Base-by-base conservation (phyloP, 73 alveolate species). In the Breviolum minutum region DNA sequence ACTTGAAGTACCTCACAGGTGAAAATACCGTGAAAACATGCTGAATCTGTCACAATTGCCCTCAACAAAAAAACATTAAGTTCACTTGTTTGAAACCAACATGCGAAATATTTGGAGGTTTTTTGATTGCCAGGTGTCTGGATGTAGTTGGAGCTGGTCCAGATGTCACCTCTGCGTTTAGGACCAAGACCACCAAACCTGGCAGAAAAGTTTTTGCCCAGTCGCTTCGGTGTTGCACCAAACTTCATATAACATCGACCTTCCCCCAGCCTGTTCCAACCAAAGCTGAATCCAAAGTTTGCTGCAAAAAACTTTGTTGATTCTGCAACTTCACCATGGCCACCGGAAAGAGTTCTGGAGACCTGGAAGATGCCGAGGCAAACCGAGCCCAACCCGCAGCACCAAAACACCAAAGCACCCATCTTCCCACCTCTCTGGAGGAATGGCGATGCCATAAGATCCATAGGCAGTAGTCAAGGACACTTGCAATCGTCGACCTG, bases 121-220 rank as follows among this genome's bases (percentile, higher is more conserved):
- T n/a, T n/a, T n/a, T n/a, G n/a, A n/a, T n/a, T n/a, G 66, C 66
- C 66, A 14, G 48, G 66, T 22, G 30, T 29, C 87, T 79, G 63
- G 87, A 32, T 10, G 87, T 32, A 5, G 87, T 29, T 8, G 87
- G 87, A 5, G 66, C 14, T 79, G 87, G 63, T 29, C 87, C 87
- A 12, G 87, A 79, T 7, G 66, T 11, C 87, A 79, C 63, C 48
- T 29, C 87, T 26, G 20, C 19, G 8, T 27, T 79, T 79, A 32
- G 87, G 66, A 79, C 87, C 87, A 79, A 26, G 27, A 79, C 16
- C 87, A 79, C 87, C 63, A 79, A 14, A 32, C 87, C 87, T 79
- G 16, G 62, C n/a, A 74, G 29, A 16, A n/a, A n/a, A n/a, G n/a
- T n/a, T n/a, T n/a, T n/a, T n/a, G n/a, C n/a, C n/a, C n/a, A n/a